These are phyloP conservation scores for Geotrichum aggregatum DNA, from an alignment of 1,139 yeast species.

Conservation along the genomic window DNA sequence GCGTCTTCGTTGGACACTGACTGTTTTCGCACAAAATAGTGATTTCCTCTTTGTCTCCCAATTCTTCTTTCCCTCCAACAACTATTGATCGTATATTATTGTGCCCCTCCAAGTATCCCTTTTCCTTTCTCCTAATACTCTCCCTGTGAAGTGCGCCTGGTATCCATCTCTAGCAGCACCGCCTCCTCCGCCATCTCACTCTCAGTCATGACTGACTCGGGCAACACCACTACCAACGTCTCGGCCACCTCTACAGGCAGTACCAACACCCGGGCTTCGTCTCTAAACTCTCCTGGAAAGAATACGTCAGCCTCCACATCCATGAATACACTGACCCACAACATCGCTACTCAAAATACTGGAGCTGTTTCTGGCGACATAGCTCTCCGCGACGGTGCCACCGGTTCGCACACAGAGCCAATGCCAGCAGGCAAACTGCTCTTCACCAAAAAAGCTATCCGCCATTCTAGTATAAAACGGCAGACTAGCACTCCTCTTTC, in stretches of 20 bases:
- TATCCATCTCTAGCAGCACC: not conserved
- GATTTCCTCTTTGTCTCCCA: conserved; percentile 6
- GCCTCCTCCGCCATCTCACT: not conserved
- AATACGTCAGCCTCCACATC: not conserved
- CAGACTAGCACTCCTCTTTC: not conserved
- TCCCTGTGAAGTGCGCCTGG: not conserved
- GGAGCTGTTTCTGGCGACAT: not conserved
- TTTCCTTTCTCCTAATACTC: not conserved
- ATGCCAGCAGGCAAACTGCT: conserved; percentile 17
- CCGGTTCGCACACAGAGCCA: not conserved
- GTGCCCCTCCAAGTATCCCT: not conserved
- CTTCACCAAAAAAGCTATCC: conserved; percentile 24
- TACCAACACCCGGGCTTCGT: not conserved
- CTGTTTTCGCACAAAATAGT: not conserved
- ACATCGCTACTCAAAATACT: not conserved
- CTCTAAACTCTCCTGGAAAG: not conserved
- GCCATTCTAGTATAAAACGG: conserved; percentile 1
- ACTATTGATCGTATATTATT: too few relatives aligned
- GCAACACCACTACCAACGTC: not conserved
- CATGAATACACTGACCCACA: too few relatives aligned
- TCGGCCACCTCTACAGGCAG: conserved; percentile 10
- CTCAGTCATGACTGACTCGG: conserved; percentile 3
- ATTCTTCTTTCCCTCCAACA: not conserved
- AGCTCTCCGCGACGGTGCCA: not conserved
- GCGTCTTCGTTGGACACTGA: not conserved